Conservation (phyloP, 139 green algal genomes). For the Bryopsis sp. region DNA sequence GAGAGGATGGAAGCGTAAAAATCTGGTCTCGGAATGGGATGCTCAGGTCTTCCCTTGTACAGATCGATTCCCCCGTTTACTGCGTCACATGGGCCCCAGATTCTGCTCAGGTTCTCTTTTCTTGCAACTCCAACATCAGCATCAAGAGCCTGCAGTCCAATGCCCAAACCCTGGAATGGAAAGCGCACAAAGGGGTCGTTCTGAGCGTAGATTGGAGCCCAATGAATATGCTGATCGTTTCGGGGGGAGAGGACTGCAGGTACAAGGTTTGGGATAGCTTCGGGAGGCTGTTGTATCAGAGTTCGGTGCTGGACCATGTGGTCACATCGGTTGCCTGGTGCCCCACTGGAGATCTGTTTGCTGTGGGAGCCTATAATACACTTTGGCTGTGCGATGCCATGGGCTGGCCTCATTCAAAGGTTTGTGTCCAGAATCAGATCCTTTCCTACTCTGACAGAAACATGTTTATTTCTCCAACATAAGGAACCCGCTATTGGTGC, state of each 20-base stretch:
- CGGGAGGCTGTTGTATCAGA: constrained; percentile 58
- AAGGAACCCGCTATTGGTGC: too few species aligned
- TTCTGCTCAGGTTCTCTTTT: constrained; percentile 45
- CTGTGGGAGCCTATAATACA: constrained; percentile 49
- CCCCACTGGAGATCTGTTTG: constrained; percentile 52
- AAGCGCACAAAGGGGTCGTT: constrained; percentile 31
- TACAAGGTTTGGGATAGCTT: constrained; percentile 72
- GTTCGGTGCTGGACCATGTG: constrained; percentile 31
- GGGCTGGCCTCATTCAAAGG: constrained; percentile 55
- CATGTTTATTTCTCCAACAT: too few species aligned
- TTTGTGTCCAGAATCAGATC: too few species aligned
- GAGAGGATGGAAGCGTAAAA: constrained; percentile 73
- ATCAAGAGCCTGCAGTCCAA: constrained; percentile 43
- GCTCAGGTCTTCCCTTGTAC: constrained; percentile 57
- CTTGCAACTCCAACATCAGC: constrained; percentile 40
- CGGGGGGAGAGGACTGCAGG: constrained; percentile 65
- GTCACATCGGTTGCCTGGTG: constrained; percentile 56
- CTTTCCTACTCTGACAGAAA: too few species aligned
- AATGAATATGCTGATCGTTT: constrained; percentile 56
- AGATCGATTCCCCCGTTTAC: constrained; percentile 48
- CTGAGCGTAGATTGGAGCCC: constrained; percentile 63
- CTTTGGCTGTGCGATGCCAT: constrained; percentile 58
- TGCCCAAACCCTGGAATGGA: constrained; percentile 22
- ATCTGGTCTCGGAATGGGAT: constrained; percentile 67
- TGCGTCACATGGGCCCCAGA: constrained; percentile 54